Base-by-base conservation (phyloP, 768 basidiomycete genomes). In the Nidula microcarpa region DNA sequence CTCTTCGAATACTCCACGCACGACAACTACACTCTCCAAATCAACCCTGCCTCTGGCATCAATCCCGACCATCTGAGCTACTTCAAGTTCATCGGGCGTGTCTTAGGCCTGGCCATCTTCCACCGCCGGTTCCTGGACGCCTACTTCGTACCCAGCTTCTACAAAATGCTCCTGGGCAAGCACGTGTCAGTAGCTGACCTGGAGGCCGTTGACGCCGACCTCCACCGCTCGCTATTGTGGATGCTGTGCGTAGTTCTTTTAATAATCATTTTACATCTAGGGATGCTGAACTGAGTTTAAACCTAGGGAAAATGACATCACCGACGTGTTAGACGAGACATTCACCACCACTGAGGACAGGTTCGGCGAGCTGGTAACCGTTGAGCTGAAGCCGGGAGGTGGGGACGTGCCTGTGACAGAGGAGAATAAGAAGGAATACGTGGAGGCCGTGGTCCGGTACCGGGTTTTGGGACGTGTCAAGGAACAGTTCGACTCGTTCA, bases 401-500 rank as follows among this genome's bases (percentile, higher is more conserved):
- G 80, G 72, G 43, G 73, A 80, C 4, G 68, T 84, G 2, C 60
- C 79, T 0, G 88, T 91, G 17, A 89, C 86, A 0, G 86, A 86
- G 57, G 80, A 78, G 54, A 91, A 90, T 72, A 89, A 90, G 68
- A 81, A 82, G 62, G 87, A 88, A 54, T 90, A 89, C 58, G 88
- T 90, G 36, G 81, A 89, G 53, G 76, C 75, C 7, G 79, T 94
- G 43, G 91, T 94, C 32, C 80, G 85, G 48, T 93, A 94, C 67
- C 86, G 92, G 50, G 93, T 94, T 60, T 83, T 83, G 54, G 82
- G 79, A 55, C 84, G 94, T 47, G 85, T 94, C 54, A 82, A 85
- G 61, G 88, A 86, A 50, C 94, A 95, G 69, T 91, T 91, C 60
- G 78, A 85, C 50, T 85, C 93, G 2, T 91, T 96, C 73, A 86